A percentile compares a stretch with the other conserved stretches of the same genome.
Conservation (phyloP, 2,329 filamentous ascomycete genomes). For the Ambrosiella cleistominuta region DNA sequence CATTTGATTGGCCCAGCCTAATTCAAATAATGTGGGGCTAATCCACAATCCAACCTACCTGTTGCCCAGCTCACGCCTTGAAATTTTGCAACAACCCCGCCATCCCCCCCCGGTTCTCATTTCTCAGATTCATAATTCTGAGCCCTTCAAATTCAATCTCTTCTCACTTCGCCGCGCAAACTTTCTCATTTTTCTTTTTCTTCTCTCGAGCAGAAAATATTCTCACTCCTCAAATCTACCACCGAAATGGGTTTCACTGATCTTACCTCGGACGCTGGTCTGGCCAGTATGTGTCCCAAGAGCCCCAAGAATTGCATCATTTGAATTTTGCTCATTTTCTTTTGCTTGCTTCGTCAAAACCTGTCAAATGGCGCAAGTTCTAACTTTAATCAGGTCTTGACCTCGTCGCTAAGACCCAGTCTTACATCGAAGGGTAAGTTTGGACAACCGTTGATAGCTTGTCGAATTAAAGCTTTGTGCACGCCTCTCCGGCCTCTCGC, state of each 20-base stretch:
- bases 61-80: constrained; percentile 10
- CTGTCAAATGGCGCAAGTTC: constrained; percentile 13
- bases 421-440: constrained; percentile 70
- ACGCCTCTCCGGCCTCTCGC: not conserved
- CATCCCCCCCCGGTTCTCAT: constrained; percentile 14
- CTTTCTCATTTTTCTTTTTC: constrained; percentile 15
- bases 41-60: constrained; percentile 9
- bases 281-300: constrained; percentile 24
- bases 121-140: constrained; percentile 12
- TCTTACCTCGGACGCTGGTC: constrained; percentile 47
- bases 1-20: constrained; percentile 4
- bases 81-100: constrained; percentile 21
- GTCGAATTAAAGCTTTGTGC: not conserved
- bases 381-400: constrained; percentile 39
- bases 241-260: constrained; percentile 53
- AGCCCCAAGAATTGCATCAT: constrained; percentile 15
- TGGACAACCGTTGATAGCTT: not conserved
- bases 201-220: constrained; percentile 14
- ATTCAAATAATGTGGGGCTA: constrained; percentile 8
- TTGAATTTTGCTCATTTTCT: constrained; percentile 12
- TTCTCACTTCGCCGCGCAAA: constrained; percentile 14
- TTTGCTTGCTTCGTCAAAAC: constrained; percentile 10
- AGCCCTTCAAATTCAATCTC: constrained; percentile 16
- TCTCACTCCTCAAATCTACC: constrained; percentile 16
- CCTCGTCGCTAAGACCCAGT: constrained; percentile 56